Conservation (phyloP, 2,329 filamentous ascomycete species). For the Phialophora expanda region DNA sequence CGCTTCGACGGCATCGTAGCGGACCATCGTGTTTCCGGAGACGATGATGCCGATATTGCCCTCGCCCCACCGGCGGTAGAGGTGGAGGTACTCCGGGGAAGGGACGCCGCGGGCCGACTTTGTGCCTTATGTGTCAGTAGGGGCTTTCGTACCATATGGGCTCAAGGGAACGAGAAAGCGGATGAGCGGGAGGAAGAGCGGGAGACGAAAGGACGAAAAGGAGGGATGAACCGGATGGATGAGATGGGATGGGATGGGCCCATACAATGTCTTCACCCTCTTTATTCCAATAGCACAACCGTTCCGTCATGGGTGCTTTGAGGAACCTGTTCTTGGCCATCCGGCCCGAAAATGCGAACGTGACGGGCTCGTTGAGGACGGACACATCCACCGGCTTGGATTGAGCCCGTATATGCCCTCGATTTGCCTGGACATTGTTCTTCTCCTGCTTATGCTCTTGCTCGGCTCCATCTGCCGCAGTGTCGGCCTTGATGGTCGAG, state of each 20-base stretch:
- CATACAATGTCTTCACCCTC: conserved; percentile 33
- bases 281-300: conserved; percentile 64
- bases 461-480: conserved; percentile 4
- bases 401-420: conserved; percentile 26
- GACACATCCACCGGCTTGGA: conserved; percentile 42
- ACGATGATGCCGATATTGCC: conserved; percentile 63
- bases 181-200: background rate
- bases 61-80: conserved; percentile 68
- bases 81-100: conserved; percentile 58
- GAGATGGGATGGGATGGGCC: background rate
- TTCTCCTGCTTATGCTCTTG: conserved; percentile 24
- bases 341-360: conserved; percentile 59
- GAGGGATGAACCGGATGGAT: too few relatives aligned
- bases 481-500: conserved; percentile 20
- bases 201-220: too few relatives aligned
- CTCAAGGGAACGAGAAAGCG: too few relatives aligned
- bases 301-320: conserved; percentile 71
- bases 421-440: background rate
- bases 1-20: conserved; percentile 63
- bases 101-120: conserved; percentile 61
- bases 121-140: conserved; percentile 40
- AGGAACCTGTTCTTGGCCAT: conserved; percentile 68
- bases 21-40: conserved; percentile 69
- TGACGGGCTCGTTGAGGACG: conserved; percentile 54
- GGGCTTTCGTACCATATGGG: background rate